These are phyloP conservation scores for Penicillium sp. DNA, from an alignment of 2,329 filamentous ascomycete species.

Conservation along the genomic window DNA sequence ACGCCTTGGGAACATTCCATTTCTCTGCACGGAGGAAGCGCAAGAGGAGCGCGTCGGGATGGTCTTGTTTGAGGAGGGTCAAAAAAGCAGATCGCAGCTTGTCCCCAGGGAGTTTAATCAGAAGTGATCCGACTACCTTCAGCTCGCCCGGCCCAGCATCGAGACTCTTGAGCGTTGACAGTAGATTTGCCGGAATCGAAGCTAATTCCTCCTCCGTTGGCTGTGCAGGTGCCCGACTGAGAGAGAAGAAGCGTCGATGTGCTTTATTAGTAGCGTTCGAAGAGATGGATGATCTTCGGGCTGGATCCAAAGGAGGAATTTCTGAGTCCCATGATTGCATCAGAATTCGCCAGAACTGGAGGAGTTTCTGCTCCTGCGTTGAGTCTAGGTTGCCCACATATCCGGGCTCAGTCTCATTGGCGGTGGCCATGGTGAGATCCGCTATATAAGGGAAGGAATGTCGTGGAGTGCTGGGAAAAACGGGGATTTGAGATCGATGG, in stretches of 20 bases:
- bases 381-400: constrained; percentile 27
- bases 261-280: constrained; percentile 6
- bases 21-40: constrained; percentile 51
- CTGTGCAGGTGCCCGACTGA: constrained; percentile 18
- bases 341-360: constrained; percentile 25
- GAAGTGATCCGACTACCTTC: constrained; percentile 30
- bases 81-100: constrained; percentile 29
- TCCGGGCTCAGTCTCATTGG: constrained; percentile 9
- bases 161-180: constrained; percentile 19
- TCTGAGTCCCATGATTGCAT: constrained; percentile 28
- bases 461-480: neutral
- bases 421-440: constrained; percentile 6
- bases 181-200: constrained; percentile 24
- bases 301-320: constrained; percentile 12
- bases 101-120: constrained; percentile 33
- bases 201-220: constrained; percentile 21
- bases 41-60: constrained; percentile 49
- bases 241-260: constrained; percentile 26
- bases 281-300: constrained; percentile 8
- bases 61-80: constrained; percentile 38
- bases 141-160: constrained; percentile 21
- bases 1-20: constrained; percentile 49
- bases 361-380: constrained; percentile 23
- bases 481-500: neutral
- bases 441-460: neutral